Conservation (phyloP, 2,329 filamentous ascomycete species). For the Pseudogymnoascus sp. region DNA sequence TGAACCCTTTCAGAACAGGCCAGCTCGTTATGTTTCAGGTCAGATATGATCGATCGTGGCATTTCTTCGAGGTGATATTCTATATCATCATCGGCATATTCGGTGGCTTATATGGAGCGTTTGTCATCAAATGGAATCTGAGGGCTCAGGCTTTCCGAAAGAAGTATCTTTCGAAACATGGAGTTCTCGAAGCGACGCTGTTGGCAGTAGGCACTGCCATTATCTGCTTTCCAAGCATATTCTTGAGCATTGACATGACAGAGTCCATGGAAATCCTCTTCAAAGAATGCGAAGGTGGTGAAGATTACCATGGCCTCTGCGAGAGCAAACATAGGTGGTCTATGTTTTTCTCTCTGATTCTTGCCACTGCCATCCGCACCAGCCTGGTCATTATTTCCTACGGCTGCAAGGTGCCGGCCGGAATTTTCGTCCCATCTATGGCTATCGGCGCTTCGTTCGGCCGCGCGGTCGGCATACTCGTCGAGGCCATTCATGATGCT, state of each 20-base stretch:
- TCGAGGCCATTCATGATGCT: conserved; percentile 79
- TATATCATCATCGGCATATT: conserved; percentile 89
- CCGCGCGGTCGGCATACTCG: conserved; percentile 86
- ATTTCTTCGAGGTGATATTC: conserved; percentile 93
- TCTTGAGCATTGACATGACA: conserved; percentile 95
- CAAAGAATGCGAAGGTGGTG: conserved; percentile 79
- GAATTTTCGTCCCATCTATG: conserved; percentile 98
- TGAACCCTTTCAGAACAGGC: conserved; percentile 96
- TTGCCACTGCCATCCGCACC: conserved; percentile 74
- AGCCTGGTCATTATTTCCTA: conserved; percentile 92
- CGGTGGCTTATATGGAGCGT: conserved; percentile 88
- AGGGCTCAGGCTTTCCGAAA: conserved; percentile 87
- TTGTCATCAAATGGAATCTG: conserved; percentile 97
- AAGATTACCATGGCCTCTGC: conserved; percentile 87
- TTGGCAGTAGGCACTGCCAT: conserved; percentile 78
- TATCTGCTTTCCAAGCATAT: conserved; percentile 95
- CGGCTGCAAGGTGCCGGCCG: conserved; percentile 93
- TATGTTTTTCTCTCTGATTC: conserved; percentile 69
- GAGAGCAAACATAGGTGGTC: conserved; percentile 66
- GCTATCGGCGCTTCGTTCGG: conserved; percentile 93
- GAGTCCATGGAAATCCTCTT: conserved; percentile 99
- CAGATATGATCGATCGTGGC: conserved; percentile 90
- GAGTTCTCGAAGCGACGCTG: conserved; percentile 77
- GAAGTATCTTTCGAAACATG: conserved; percentile 77
- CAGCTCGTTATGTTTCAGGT: conserved; percentile 99